phyloP scores from a whole-genome alignment of 2,329 filamentous ascomycete genomes.

The Calonectria honghensis region DNA sequence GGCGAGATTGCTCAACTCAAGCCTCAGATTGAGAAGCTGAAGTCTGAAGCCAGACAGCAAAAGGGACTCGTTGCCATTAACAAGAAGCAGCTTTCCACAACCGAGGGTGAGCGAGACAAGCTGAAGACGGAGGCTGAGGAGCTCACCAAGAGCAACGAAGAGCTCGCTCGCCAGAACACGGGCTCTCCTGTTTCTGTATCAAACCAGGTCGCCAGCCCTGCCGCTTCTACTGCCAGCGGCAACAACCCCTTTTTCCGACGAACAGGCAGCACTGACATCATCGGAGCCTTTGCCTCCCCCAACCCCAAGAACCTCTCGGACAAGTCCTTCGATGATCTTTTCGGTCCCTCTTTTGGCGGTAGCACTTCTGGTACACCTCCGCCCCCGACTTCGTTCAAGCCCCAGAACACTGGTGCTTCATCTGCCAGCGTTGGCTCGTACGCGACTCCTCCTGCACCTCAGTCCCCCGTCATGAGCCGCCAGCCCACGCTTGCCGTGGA shows the following conservation, averaged over 20 bases:
- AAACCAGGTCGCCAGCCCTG: conserved; percentile 80
- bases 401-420: conserved; percentile 75
- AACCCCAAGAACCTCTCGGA: conserved; percentile 72
- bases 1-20: conserved; percentile 88
- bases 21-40: conserved; percentile 94
- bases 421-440: conserved; percentile 71
- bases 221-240: conserved; percentile 80
- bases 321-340: conserved; percentile 89
- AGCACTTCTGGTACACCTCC: conserved; percentile 65
- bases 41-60: conserved; percentile 93
- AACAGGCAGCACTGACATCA: conserved; percentile 76
- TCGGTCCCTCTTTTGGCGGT: conserved; percentile 80
- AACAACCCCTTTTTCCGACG: conserved; percentile 97
- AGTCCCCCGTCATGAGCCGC: conserved; percentile 77
- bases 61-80: conserved; percentile 98
- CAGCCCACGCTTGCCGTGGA: conserved; percentile 76
- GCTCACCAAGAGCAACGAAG: conserved; percentile 78
- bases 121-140: conserved; percentile 86
- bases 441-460: conserved; percentile 72
- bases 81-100: conserved; percentile 95
- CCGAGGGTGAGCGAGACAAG: conserved; percentile 91
- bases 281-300: conserved; percentile 71
- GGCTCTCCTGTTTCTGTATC: conserved; percentile 69
- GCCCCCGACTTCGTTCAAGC: conserved; percentile 66
- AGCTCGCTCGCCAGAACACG: conserved; percentile 72